phyloP scores from a whole-genome alignment of 2,329 filamentous ascomycete genomes.

The Pyrenochaeta sp. region DNA sequence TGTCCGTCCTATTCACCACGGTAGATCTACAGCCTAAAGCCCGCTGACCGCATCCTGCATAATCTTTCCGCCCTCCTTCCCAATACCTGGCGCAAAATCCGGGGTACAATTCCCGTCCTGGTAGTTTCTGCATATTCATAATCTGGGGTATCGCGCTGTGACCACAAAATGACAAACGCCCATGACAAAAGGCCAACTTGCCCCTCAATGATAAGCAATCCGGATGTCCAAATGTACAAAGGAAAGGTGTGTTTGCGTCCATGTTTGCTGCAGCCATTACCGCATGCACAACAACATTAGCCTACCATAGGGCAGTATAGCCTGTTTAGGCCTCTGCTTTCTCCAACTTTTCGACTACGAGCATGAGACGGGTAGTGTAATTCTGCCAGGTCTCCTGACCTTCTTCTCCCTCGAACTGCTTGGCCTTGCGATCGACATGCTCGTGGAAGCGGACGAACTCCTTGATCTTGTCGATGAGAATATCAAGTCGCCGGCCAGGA shows the following conservation, averaged over 20 bases:
- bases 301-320: background rate
- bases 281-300: constrained; percentile 4
- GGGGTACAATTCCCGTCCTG: constrained; percentile 9
- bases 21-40: constrained; percentile 17
- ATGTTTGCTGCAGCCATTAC: background rate
- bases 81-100: constrained; percentile 1
- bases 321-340: constrained; percentile 18
- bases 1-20: constrained; percentile 7
- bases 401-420: constrained; percentile 58
- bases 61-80: constrained; percentile 1
- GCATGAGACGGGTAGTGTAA: constrained; percentile 63
- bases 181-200: constrained; percentile 4
- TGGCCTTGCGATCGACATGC: constrained; percentile 61
- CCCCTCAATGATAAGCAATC: constrained; percentile 1
- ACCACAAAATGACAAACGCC: constrained; percentile 15
- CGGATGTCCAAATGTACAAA: constrained; percentile 12
- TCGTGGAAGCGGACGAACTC: constrained; percentile 70
- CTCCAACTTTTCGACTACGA: constrained; percentile 59
- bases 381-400: constrained; percentile 56
- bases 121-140: constrained; percentile 11
- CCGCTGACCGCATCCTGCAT: constrained; percentile 6
- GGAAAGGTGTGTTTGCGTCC: constrained; percentile 7
- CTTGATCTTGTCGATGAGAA: constrained; percentile 65
- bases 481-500: constrained; percentile 57
- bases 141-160: constrained; percentile 27